Evolutionary conservation across 108 stramenopile species (phyloP).

Genomic region (Seminavis robusta): DNA sequence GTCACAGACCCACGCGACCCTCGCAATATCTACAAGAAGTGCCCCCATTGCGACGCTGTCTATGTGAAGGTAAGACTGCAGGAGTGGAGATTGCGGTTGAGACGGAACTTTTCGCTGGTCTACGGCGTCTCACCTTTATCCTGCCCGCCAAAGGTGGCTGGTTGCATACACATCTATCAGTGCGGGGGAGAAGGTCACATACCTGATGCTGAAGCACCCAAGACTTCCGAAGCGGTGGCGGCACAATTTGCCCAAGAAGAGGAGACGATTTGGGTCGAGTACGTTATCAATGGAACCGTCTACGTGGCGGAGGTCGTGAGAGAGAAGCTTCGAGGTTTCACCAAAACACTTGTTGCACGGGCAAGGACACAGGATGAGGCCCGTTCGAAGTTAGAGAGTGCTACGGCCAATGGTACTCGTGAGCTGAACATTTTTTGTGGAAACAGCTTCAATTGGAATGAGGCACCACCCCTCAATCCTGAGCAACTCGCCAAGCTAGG

Average conservation of each 20-base stretch:
- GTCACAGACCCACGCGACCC: conserved; percentile 3
- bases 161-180: not conserved
- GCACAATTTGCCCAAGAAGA: not conserved
- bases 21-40: not conserved
- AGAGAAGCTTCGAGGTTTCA: not conserved
- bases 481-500: not conserved
- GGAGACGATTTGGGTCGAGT: not conserved
- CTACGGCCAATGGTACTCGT: not conserved
- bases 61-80: conserved; percentile 6
- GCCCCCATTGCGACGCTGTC: not conserved
- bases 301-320: not conserved
- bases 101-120: no score
- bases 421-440: conserved; percentile 1
- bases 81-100: no score
- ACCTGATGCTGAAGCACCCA: not conserved
- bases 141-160: no score
- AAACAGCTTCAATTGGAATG: not conserved
- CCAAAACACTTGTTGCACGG: not conserved
- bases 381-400: not conserved
- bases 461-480: not conserved
- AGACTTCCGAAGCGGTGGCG: not conserved
- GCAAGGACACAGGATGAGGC: not conserved
- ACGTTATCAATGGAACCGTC: not conserved
- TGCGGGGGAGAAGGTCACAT: not conserved
- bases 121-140: no score